Evolutionary conservation across 495 filamentous ascomycete genomes (phyloP), one percentile per base, ranked within the genome.

Genomic region (Trichoderma erinaceum): DNA sequence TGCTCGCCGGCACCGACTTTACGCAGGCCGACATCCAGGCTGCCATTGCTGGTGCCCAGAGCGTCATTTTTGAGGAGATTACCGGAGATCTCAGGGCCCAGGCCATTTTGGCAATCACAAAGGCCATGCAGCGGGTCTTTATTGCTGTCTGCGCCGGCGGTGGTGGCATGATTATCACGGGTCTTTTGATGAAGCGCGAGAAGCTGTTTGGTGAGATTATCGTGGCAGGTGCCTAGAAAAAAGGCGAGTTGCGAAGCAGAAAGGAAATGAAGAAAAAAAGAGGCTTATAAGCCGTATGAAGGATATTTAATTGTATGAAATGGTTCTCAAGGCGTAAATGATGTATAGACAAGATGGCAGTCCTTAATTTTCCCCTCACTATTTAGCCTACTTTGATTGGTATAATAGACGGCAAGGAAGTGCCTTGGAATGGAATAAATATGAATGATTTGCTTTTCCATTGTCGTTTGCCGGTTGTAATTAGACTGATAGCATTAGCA

Each of bases 171-270:
- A 18, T 82, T 13, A 67, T 86, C 0, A 71, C 79, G n/a, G 78
- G 75, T n/a, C 15, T 82, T 18, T 71, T 72, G 21, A 84, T 88
- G 86, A 85, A 84, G 77, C 77, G 85, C 63, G 82, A 86, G 73
- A 80, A 73, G 71, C 73, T 87, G 61, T 82, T 81, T 69, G 71
- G 76, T 7, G 73, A 72, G 66, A 70, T 71, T 68, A 56, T 71
- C 25, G 13, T 29, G 5, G 8, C 0, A 18, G 56, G 3, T 18
- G 56, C 27, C 12, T 61, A 32, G 35, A 21, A 18, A 21, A 27
- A 3, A 3, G 6, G n/a, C 0, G 44, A 48, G 15, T 7, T 4
- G 35, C 7, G 8, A 38, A 38, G 35, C 1, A 6, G 3, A 48
- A n/a, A 18, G 12, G 12, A 11, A 52, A 52, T 16, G 48, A 52